phyloP scores from a whole-genome alignment of 164 flowering plant genomes.

The Sextonia rubra region DNA sequence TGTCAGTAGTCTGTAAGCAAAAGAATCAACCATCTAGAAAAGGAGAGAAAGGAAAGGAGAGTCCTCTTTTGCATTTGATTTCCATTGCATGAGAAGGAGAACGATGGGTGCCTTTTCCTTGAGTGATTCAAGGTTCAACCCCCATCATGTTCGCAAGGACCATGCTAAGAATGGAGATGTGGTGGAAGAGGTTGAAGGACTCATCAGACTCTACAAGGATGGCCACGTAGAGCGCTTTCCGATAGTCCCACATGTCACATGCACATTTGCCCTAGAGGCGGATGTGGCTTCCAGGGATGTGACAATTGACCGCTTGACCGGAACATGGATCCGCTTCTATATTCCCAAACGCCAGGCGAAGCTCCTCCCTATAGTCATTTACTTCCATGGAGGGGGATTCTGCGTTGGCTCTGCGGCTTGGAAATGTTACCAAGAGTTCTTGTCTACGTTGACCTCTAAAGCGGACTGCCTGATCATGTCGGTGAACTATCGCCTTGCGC shows the following conservation, averaged over 20 bases:
- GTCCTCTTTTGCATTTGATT: not conserved
- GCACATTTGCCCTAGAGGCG: slow-evolving; percentile 23
- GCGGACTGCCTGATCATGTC: slow-evolving; percentile 39
- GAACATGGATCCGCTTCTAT: slow-evolving; percentile 45
- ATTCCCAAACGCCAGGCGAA: slow-evolving; percentile 29
- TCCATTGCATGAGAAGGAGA: slow-evolving; percentile 16
- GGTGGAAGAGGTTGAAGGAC: slow-evolving; percentile 43
- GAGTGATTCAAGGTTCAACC: slow-evolving; percentile 23
- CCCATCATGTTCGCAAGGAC: slow-evolving; percentile 13
- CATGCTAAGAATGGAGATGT: slow-evolving; percentile 20
- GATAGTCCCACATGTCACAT: slow-evolving; percentile 35
- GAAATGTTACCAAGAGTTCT: slow-evolving; percentile 56
- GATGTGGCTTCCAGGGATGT: slow-evolving; percentile 42
- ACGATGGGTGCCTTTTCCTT: slow-evolving; percentile 37
- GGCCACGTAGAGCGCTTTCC: slow-evolving; percentile 54
- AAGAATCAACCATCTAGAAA: no score
- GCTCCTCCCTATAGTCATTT: slow-evolving; percentile 36
- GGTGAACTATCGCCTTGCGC: slow-evolving; percentile 47
- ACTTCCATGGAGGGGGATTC: slow-evolving; percentile 69
- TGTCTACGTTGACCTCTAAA: slow-evolving; percentile 29
- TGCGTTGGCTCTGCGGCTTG: slow-evolving; percentile 60
- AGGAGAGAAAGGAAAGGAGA: not conserved
- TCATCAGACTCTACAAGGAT: slow-evolving; percentile 48
- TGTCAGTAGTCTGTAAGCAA: not conserved
- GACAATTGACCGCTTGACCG: slow-evolving; percentile 33